Evolutionary conservation across 257 asterid species (phyloP).

Genomic region (Solanum bulbocastanum): DNA sequence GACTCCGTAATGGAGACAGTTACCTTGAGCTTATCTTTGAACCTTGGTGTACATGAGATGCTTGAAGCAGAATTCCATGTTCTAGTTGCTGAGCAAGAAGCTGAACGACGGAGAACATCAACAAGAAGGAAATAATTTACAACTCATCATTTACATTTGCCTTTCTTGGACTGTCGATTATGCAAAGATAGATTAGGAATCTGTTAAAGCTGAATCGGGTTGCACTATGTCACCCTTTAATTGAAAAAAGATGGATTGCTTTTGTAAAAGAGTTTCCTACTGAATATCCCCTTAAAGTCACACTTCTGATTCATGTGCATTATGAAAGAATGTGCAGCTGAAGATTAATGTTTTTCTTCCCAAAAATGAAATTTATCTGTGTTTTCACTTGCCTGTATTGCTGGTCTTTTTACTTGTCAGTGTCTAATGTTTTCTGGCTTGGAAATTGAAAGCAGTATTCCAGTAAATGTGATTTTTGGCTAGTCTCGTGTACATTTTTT

Average conservation of each 20-base stretch:
- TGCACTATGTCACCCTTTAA: neutral
- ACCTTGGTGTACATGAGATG: conserved; percentile 70
- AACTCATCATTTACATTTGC: neutral
- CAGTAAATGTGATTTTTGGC: neutral
- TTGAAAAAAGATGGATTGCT: neutral
- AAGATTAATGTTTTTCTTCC: neutral
- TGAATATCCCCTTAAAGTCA: neutral
- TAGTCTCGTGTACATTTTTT: neutral
- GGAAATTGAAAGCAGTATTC: neutral
- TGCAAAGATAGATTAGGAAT: neutral
- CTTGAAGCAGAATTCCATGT: conserved; percentile 84
- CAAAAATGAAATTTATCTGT: neutral
- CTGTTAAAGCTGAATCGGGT: neutral
- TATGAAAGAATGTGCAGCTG: neutral
- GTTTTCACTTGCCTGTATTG: neutral
- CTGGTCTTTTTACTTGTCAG: neutral
- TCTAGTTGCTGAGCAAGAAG: conserved; percentile 80
- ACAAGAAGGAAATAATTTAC: conserved; percentile 29
- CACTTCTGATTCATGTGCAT: neutral
- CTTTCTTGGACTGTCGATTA: neutral
- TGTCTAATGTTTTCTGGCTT: neutral
- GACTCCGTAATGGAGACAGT: conserved; percentile 48
- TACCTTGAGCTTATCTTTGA: conserved; percentile 37
- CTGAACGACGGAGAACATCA: conserved; percentile 41
- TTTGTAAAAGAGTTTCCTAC: neutral